A percentile compares a stretch with the other conserved stretches of the same genome.
Evolutionary conservation across 2,329 filamentous ascomycete genomes (phyloP).

Genomic region (Xylaria sp.): DNA sequence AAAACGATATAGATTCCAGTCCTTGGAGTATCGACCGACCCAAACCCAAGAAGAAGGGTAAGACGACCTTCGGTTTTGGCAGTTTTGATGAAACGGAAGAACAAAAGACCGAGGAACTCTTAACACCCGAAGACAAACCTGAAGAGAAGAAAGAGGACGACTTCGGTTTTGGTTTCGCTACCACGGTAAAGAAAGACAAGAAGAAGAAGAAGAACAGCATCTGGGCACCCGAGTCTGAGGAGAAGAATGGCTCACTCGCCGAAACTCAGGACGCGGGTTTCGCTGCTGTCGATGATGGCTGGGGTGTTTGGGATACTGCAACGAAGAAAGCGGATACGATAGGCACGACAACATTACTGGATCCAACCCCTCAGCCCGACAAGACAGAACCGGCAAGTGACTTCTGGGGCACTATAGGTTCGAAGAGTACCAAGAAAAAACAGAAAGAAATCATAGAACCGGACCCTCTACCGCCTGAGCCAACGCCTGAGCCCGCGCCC

Average conservation of each 20-base stretch:
- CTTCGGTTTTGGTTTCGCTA: slow-evolving; percentile 43
- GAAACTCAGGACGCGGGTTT: slow-evolving; percentile 42
- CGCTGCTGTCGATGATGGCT: slow-evolving; percentile 44
- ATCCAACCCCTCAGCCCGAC: slow-evolving; percentile 31
- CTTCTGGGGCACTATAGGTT: slow-evolving; percentile 47
- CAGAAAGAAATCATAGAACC: slow-evolving; percentile 46
- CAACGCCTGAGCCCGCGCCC: slow-evolving; percentile 26
- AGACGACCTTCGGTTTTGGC: slow-evolving; percentile 59
- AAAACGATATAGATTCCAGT: slow-evolving; percentile 56
- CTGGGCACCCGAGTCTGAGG: slow-evolving; percentile 51
- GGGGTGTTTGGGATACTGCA: slow-evolving; percentile 50
- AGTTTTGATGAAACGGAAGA: slow-evolving; percentile 54
- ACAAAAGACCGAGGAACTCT: slow-evolving; percentile 49
- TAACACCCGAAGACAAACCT: slow-evolving; percentile 39
- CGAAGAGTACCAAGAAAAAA: slow-evolving; percentile 48
- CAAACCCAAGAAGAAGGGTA: slow-evolving; percentile 65
- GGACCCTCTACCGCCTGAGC: slow-evolving; percentile 31
- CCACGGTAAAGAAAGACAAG: slow-evolving; percentile 44
- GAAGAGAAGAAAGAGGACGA: slow-evolving; percentile 48
- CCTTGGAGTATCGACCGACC: slow-evolving; percentile 60
- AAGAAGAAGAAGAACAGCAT: slow-evolving; percentile 55
- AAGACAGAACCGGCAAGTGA: slow-evolving; percentile 43
- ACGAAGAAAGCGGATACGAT: slow-evolving; percentile 53
- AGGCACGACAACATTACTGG: slow-evolving; percentile 44
- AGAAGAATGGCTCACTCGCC: slow-evolving; percentile 46